Base-by-base conservation (phyloP, 495 filamentous ascomycete species). In the Haplographium delicatum region DNA sequence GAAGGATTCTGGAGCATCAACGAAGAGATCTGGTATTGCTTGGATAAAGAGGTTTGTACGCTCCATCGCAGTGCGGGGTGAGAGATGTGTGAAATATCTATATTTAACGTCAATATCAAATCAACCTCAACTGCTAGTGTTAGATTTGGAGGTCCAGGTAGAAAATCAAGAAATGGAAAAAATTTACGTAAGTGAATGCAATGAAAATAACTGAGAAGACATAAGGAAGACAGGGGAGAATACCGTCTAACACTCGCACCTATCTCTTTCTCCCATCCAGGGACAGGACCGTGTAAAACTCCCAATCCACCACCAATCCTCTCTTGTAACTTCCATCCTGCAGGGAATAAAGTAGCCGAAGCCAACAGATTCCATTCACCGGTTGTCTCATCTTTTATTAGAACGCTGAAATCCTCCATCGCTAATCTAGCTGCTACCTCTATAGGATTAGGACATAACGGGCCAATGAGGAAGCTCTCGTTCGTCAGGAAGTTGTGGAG, bases 391-490 rank as follows among this genome's bases (percentile, higher is more conserved):
- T 78, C 74, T 53, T 70, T 70, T 62, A 74, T 66, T 33, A 82
- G 37, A 39, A 82, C 65, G 50, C 73, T 81, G 39, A 82, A 65
- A 53, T 81, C 78, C 58, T 81, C 77, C 75, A 77, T 78, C 15
- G 73, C 71, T 23, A 81, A 62, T 48, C 73, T 63, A 5, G 78
- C 78, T n/a, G 75, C 77, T 13, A 74, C 65, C 57, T 82, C 78
- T 26, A 82, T 63, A 23, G 76, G 75, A 44, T 76, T 70, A 16
- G 65, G 56, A 23, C 53, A 56, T 22, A 37, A 18, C 26, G 1
- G 18, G 18, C 66, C 59, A 31, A 76, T 59, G 1, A 58, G 30
- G 44, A 74, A 78, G 25, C 58, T 69, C 45, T 82, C 77, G 8
- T 67, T 61, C 0, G 76, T 79, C 51, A 75, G 65, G 40, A 64